Percentiles rank a stretch among this genome's conserved stretches.
phyloP scores from a whole-genome alignment of 139 green algal species.

The Closterium sp. region DNA sequence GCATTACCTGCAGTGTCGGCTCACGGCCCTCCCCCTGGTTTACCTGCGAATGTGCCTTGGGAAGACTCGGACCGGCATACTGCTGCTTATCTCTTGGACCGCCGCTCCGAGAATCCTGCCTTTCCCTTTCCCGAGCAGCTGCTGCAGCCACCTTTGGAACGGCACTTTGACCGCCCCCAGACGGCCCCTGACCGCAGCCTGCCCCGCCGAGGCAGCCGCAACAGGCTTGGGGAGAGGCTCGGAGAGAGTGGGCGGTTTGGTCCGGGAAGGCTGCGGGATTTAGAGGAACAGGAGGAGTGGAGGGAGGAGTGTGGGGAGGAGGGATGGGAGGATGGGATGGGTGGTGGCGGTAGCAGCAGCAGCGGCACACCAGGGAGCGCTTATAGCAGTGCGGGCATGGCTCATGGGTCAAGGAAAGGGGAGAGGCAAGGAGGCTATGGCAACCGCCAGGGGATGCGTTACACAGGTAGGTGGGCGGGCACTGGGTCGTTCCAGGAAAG shows the following conservation, averaged over 20 bases:
- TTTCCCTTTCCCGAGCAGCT: too few relatives aligned
- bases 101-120: too few relatives aligned
- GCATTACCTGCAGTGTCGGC: too few relatives aligned
- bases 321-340: neutral
- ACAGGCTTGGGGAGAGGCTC: neutral
- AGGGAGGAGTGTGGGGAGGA: neutral
- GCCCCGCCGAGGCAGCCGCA: neutral
- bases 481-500: neutral
- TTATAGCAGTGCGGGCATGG: too few relatives aligned
- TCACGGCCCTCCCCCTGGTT: too few relatives aligned
- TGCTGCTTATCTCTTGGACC: neutral
- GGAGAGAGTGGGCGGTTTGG: neutral
- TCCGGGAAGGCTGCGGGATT: neutral
- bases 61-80: too few relatives aligned
- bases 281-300: neutral
- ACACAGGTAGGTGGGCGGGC: neutral
- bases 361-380: too few relatives aligned
- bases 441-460: neutral
- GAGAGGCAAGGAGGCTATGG: neutral
- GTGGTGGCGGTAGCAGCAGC: too few relatives aligned
- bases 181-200: neutral
- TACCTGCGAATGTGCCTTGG: too few relatives aligned
- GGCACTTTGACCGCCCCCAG: neutral
- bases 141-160: too few relatives aligned
- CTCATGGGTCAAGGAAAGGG: too few relatives aligned